phyloP scores from a whole-genome alignment of 2,329 filamentous ascomycete species.

The Esteya vermicola region DNA sequence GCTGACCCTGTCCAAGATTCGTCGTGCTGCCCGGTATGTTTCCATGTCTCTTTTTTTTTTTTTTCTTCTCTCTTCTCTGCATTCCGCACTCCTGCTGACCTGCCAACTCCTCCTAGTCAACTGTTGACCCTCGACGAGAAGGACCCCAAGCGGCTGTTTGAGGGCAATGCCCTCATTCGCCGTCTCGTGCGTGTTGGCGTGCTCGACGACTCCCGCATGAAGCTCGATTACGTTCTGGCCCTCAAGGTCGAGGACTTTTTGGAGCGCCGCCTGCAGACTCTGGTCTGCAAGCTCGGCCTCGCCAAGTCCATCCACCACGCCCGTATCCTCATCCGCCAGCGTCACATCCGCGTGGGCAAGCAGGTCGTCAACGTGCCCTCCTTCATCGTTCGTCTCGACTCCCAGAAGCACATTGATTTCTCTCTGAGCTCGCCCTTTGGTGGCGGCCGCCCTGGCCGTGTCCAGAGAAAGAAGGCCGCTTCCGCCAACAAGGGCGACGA shows the following conservation, averaged over 20 bases:
- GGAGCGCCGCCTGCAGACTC: constrained; percentile 98
- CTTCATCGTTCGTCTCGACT: constrained; percentile 99
- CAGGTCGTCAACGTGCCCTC: constrained; percentile 99
- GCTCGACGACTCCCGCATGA: constrained; percentile 99
- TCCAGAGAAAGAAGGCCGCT: constrained; percentile 99
- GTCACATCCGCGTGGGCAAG: constrained; percentile 99
- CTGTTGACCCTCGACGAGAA: constrained; percentile 99
- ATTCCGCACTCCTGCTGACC: too few relatives aligned
- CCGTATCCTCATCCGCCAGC: constrained; percentile 98
- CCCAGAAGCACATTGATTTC: constrained; percentile 99
- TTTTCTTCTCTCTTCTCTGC: too few relatives aligned
- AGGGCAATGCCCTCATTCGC: constrained; percentile 99
- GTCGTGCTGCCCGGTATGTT: constrained; percentile 97
- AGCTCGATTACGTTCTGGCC: constrained; percentile 99
- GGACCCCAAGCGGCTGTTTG: constrained; percentile 99
- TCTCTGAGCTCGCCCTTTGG: constrained; percentile 94
- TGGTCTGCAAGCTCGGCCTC: constrained; percentile 99
- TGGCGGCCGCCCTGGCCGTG: constrained; percentile 91
- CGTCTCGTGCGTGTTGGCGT: constrained; percentile 99
- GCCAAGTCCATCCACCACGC: constrained; percentile 99
- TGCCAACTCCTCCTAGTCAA: constrained; percentile 48
- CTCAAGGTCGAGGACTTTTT: constrained; percentile 99
- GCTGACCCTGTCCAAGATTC: constrained; percentile 99
- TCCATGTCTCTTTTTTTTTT: neutral
- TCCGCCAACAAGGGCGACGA: constrained; percentile 76